Conservation (phyloP, 495 filamentous ascomycete species). For the Acidiella bohemica region DNA sequence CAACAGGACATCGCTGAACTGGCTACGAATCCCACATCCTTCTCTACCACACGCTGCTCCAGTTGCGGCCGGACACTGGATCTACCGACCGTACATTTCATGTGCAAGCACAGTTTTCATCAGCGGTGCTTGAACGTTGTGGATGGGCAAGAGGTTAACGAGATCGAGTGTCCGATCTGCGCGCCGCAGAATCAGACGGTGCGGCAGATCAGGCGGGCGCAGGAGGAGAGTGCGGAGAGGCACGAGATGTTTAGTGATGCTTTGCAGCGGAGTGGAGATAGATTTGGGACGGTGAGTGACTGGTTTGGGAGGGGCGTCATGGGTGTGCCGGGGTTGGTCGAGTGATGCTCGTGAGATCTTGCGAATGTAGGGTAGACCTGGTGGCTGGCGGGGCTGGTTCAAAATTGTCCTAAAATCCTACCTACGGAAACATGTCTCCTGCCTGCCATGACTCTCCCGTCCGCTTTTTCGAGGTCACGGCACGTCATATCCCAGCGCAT, state of each 20-base stretch:
- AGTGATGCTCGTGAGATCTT: too few relatives aligned
- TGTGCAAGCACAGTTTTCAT: slow-evolving; percentile 95
- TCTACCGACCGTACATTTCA: slow-evolving; percentile 81
- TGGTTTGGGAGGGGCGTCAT: slow-evolving; percentile 94
- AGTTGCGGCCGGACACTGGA: slow-evolving; percentile 64
- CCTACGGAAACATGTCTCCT: too few relatives aligned
- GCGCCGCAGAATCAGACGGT: slow-evolving; percentile 73
- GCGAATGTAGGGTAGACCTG: too few relatives aligned
- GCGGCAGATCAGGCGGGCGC: slow-evolving; percentile 66
- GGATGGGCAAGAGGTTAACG: slow-evolving; percentile 40
- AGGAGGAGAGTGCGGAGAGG: slow-evolving; percentile 74
- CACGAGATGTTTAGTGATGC: slow-evolving; percentile 84
- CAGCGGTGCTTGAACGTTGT: slow-evolving; percentile 57
- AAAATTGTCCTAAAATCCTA: too few relatives aligned
- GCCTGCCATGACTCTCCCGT: too few relatives aligned
- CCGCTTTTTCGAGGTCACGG: too few relatives aligned
- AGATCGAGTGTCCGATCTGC: slow-evolving; percentile 72
- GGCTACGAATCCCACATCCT: slow-evolving; percentile 65
- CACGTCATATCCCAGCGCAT: too few relatives aligned
- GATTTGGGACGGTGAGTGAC: slow-evolving; percentile 77
- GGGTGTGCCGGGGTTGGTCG: slow-evolving; percentile 25
- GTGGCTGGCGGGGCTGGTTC: too few relatives aligned
- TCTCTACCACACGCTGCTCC: slow-evolving; percentile 76
- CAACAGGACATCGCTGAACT: slow-evolving; percentile 64
- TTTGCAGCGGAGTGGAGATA: slow-evolving; percentile 63